Conservation (phyloP, 768 basidiomycete genomes). For the Serpula lacrymans region DNA sequence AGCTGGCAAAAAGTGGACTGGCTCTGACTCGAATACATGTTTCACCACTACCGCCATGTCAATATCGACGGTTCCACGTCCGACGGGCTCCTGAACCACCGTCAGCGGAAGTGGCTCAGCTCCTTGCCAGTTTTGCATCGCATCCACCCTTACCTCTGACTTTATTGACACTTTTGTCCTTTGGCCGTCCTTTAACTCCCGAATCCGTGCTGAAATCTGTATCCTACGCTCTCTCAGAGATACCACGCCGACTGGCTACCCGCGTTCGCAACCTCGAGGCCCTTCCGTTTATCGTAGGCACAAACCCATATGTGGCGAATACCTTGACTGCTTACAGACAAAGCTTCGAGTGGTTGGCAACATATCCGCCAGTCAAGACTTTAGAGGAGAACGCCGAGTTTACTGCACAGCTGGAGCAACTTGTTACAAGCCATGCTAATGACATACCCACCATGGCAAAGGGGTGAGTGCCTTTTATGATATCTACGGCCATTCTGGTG, state of each 20-base stretch:
- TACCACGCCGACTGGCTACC: slow-evolving; percentile 72
- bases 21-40: too few relatives aligned
- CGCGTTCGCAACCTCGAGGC: slow-evolving; percentile 72
- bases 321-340: slow-evolving; percentile 65
- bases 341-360: slow-evolving; percentile 68
- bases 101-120: slow-evolving; percentile 50
- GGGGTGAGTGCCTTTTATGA: slow-evolving; percentile 46
- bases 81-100: slow-evolving; percentile 47
- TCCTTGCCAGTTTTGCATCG: slow-evolving; percentile 61
- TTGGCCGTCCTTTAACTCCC: slow-evolving; percentile 68
- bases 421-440: slow-evolving; percentile 78
- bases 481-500: slow-evolving; percentile 14
- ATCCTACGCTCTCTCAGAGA: slow-evolving; percentile 67
- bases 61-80: slow-evolving; percentile 19
- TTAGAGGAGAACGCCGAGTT: slow-evolving; percentile 71
- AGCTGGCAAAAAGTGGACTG: too few relatives aligned
- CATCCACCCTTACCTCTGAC: slow-evolving; percentile 68
- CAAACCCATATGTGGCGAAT: slow-evolving; percentile 80
- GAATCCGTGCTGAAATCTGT: slow-evolving; percentile 75
- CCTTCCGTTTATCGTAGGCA: slow-evolving; percentile 85
- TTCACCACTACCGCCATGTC: too few relatives aligned
- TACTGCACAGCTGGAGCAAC: slow-evolving; percentile 58
- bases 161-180: slow-evolving; percentile 69
- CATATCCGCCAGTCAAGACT: slow-evolving; percentile 59
- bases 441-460: slow-evolving; percentile 91